Conservation (phyloP, 495 filamentous ascomycete genomes). For the Aspergillus taichungensis region DNA sequence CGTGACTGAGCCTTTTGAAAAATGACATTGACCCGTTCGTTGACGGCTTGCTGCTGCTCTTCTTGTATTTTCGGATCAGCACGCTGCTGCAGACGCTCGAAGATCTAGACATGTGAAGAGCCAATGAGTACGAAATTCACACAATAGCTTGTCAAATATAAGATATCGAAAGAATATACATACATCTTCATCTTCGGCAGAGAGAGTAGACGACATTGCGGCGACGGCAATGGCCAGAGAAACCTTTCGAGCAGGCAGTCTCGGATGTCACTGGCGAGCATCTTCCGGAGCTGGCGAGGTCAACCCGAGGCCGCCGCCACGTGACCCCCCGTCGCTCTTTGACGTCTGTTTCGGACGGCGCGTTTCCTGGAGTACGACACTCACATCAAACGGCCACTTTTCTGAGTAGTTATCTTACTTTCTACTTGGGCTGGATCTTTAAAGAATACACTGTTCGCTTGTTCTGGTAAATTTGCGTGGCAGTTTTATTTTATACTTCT, state of each 20-base stretch:
- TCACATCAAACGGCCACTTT: too few relatives aligned
- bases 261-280: neutral
- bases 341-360: neutral
- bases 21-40: slow-evolving; percentile 53
- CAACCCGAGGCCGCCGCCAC: slow-evolving; percentile 16
- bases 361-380: too few relatives aligned
- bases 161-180: neutral
- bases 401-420: too few relatives aligned
- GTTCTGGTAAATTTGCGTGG: too few relatives aligned
- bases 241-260: slow-evolving; percentile 10
- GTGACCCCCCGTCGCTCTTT: slow-evolving; percentile 12
- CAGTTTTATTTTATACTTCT: too few relatives aligned
- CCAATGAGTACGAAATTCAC: neutral
- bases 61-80: slow-evolving; percentile 52
- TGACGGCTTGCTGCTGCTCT: slow-evolving; percentile 52
- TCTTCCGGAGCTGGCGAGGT: slow-evolving; percentile 5
- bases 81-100: slow-evolving; percentile 53
- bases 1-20: slow-evolving; percentile 57
- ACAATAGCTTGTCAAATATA: neutral
- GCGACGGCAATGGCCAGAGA: slow-evolving; percentile 28
- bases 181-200: slow-evolving; percentile 38
- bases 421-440: too few relatives aligned
- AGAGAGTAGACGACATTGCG: slow-evolving; percentile 37
- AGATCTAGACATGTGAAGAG: slow-evolving; percentile 41
- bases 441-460: too few relatives aligned